A percentile compares a stretch with the other conserved stretches of the same genome.
Evolutionary conservation across 2,329 filamentous ascomycete species (phyloP).

Genomic region (Xylaria sp.): DNA sequence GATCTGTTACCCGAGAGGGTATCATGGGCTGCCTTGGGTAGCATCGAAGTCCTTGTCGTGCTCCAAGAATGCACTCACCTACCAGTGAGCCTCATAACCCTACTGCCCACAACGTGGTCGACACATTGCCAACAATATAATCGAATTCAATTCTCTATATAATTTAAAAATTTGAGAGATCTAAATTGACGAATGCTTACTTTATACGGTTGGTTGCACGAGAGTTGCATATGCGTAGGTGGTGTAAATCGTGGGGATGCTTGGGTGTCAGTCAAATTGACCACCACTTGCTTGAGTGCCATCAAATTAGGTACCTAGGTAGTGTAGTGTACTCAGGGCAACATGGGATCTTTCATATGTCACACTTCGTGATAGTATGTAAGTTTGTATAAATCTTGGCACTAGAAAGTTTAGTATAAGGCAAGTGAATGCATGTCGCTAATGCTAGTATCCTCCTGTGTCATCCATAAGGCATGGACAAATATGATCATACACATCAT

Average conservation of each 20-base stretch:
- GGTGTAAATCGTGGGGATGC: background rate
- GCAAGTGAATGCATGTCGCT: slow-evolving; percentile 18
- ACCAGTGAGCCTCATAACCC: background rate
- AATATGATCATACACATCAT: slow-evolving; percentile 11
- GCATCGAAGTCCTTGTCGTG: background rate
- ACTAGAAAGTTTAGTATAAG: background rate
- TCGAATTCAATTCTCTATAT: no score
- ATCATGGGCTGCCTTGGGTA: background rate
- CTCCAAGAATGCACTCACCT: background rate
- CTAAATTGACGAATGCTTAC: background rate
- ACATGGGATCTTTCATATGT: background rate
- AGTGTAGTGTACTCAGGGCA: background rate
- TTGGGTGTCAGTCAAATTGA: background rate
- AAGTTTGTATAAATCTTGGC: background rate
- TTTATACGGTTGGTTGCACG: background rate
- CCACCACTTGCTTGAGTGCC: background rate
- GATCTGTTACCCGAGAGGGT: background rate
- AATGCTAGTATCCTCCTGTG: slow-evolving; percentile 21
- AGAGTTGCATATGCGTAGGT: background rate
- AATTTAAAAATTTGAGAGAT: no score
- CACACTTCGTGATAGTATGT: background rate
- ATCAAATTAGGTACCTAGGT: background rate
- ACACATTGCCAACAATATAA: background rate
- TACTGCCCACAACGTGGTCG: background rate
- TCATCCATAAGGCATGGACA: slow-evolving; percentile 4